phyloP scores from a whole-genome alignment of 2,329 filamentous ascomycete genomes.

The Rhytidhysteron rufulum region DNA sequence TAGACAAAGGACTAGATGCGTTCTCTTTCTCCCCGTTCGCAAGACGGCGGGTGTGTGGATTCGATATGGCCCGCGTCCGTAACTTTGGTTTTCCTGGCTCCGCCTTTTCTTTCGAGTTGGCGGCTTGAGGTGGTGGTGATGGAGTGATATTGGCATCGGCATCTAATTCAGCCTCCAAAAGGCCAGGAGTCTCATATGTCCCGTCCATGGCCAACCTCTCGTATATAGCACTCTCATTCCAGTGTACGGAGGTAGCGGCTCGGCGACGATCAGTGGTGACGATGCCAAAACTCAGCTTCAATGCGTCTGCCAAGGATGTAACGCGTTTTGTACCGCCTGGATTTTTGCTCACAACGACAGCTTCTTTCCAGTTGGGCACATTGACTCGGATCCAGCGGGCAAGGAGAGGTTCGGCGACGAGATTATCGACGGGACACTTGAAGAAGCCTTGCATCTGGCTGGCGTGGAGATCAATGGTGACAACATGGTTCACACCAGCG shows the following conservation, averaged over 20 bases:
- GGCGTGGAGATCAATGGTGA: slow-evolving; percentile 91
- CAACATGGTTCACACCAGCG: slow-evolving; percentile 93
- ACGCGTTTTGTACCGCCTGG: slow-evolving; percentile 95
- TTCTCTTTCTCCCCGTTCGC: slow-evolving; percentile 22
- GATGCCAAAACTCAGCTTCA: slow-evolving; percentile 97
- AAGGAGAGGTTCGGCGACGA: slow-evolving; percentile 92
- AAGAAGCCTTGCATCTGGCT: slow-evolving; percentile 99
- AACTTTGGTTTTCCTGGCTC: slow-evolving; percentile 25
- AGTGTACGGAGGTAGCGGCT: slow-evolving; percentile 47
- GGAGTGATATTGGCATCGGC: slow-evolving; percentile 32
- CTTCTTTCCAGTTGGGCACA: slow-evolving; percentile 80
- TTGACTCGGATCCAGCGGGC: slow-evolving; percentile 93
- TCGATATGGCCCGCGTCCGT: slow-evolving; percentile 19
- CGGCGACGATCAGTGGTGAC: slow-evolving; percentile 71
- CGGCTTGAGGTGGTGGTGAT: slow-evolving; percentile 3
- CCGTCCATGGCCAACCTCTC: slow-evolving; percentile 42
- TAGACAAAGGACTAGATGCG: slow-evolving; percentile 29
- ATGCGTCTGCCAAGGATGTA: slow-evolving; percentile 87
- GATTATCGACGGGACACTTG: slow-evolving; percentile 93
- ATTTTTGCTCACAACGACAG: slow-evolving; percentile 97
- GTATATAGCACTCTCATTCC: slow-evolving; percentile 76
- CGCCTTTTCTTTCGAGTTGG: slow-evolving; percentile 8
- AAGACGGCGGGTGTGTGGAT: slow-evolving; percentile 23
- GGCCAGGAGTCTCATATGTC: slow-evolving; percentile 34
- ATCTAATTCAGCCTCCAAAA: slow-evolving; percentile 27